These are phyloP conservation scores for Allium fistulosum DNA, from an alignment of 106 monocot genomes.

Conservation along the genomic window DNA sequence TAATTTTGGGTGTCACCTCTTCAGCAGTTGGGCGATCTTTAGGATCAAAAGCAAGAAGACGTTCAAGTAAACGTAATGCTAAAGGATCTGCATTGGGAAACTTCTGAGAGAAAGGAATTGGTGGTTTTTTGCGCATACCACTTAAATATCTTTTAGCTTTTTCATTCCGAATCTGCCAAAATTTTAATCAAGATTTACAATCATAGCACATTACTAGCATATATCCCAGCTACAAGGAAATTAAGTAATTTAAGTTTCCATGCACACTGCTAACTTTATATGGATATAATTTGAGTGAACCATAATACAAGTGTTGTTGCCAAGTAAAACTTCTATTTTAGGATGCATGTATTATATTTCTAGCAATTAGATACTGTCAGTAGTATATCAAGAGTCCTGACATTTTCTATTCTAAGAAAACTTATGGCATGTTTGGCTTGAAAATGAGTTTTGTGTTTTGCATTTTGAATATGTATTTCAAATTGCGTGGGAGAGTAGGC, in stretches of 20 bases:
- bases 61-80: conserved; percentile 51
- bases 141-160: conserved; percentile 66
- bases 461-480: too few relatives aligned
- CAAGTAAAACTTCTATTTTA: background rate
- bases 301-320: background rate
- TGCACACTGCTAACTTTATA: background rate
- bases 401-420: too few relatives aligned
- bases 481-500: too few relatives aligned
- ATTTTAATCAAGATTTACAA: conserved; percentile 8
- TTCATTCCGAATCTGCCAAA: conserved; percentile 62
- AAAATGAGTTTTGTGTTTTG: too few relatives aligned
- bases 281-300: too few relatives aligned
- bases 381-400: too few relatives aligned
- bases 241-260: background rate
- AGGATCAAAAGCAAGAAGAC: conserved; percentile 71
- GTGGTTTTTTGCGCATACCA: conserved; percentile 55
- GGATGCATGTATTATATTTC: background rate
- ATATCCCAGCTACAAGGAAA: background rate
- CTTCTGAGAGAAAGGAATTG: conserved; percentile 51
- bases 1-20: conserved; percentile 39
- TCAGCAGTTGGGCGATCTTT: conserved; percentile 65
- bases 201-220: background rate
- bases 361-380: too few relatives aligned
- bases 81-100: conserved; percentile 57
- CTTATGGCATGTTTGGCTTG: too few relatives aligned